A percentile compares a stretch with the other conserved stretches of the same genome.
Evolutionary conservation across 2,329 filamentous ascomycete species (phyloP).

Genomic region (Scedosporium apiospermum): DNA sequence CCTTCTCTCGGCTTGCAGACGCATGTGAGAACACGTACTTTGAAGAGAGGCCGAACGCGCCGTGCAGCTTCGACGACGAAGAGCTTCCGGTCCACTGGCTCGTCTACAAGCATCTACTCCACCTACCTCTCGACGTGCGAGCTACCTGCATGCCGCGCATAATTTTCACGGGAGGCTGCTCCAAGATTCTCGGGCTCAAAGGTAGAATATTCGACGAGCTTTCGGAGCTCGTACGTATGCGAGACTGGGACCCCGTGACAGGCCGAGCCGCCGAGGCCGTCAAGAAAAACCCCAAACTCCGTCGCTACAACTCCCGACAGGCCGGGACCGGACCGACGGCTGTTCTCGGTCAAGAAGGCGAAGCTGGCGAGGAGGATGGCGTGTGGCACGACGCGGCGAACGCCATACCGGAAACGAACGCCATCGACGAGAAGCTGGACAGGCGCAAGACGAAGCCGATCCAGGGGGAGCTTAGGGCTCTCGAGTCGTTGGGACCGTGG

Average conservation of each 20-base stretch:
- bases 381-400: constrained; percentile 32
- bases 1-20: constrained; percentile 61
- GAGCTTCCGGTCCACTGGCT: constrained; percentile 71
- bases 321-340: constrained; percentile 14
- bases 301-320: constrained; percentile 19
- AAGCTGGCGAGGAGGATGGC: constrained; percentile 23
- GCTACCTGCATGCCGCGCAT: constrained; percentile 83
- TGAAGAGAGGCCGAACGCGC: constrained; percentile 36
- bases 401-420: constrained; percentile 40
- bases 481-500: constrained; percentile 66
- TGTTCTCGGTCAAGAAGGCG: constrained; percentile 1
- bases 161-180: constrained; percentile 73
- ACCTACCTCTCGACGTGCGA: constrained; percentile 72
- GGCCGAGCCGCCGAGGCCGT: constrained; percentile 57
- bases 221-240: constrained; percentile 50
- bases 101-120: constrained; percentile 65
- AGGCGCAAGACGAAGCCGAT: constrained; percentile 26
- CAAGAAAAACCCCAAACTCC: constrained; percentile 33
- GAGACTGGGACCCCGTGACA: constrained; percentile 69
- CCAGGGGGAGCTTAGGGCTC: constrained; percentile 52
- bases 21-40: constrained; percentile 72
- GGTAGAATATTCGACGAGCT: constrained; percentile 70
- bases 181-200: constrained; percentile 70
- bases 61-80: constrained; percentile 66
- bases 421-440: constrained; percentile 48